These are phyloP conservation scores for Elaeis guineensis DNA, from an alignment of 176 grass and related monocot species.

Conservation along the genomic window DNA sequence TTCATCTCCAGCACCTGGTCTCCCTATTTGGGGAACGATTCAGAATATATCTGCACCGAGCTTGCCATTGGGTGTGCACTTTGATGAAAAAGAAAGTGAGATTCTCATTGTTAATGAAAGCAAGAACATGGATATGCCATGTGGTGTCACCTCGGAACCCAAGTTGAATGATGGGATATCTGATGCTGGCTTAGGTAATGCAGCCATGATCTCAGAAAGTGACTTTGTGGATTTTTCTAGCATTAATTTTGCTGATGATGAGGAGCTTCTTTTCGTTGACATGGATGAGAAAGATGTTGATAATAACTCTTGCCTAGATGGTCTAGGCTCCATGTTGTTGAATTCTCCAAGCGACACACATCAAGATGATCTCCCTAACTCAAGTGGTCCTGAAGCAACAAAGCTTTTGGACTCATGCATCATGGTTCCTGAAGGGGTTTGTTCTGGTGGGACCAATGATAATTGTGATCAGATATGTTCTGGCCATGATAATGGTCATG, in stretches of 20 bases:
- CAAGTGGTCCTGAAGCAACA: slow-evolving; percentile 25
- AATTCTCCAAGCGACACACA: slow-evolving; percentile 47
- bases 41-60: slow-evolving; percentile 20
- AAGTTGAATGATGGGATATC: slow-evolving; percentile 31
- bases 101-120: slow-evolving; percentile 20
- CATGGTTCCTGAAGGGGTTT: slow-evolving; percentile 20
- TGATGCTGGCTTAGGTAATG: slow-evolving; percentile 29
- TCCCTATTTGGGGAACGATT: slow-evolving; percentile 32
- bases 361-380: slow-evolving; percentile 24
- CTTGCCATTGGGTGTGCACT: slow-evolving; percentile 20
- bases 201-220: slow-evolving; percentile 26
- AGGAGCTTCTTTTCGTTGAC: slow-evolving; percentile 48
- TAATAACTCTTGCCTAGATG: slow-evolving; percentile 1
- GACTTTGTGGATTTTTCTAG: slow-evolving; percentile 56
- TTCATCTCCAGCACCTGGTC: slow-evolving; percentile 30
- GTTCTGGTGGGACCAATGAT: slow-evolving; percentile 25
- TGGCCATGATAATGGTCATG: slow-evolving; percentile 18
- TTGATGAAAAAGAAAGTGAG: slow-evolving; percentile 15
- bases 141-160: slow-evolving; percentile 23
- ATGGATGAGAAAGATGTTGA: slow-evolving; percentile 27
- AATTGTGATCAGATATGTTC: slow-evolving; percentile 32
- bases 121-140: slow-evolving; percentile 30
- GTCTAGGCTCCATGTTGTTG: slow-evolving; percentile 25
- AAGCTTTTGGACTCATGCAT: slow-evolving; percentile 10
- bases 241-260: slow-evolving; percentile 38